phyloP scores from a whole-genome alignment of 2,329 filamentous ascomycete genomes.

The Cordyceps tenuipes region DNA sequence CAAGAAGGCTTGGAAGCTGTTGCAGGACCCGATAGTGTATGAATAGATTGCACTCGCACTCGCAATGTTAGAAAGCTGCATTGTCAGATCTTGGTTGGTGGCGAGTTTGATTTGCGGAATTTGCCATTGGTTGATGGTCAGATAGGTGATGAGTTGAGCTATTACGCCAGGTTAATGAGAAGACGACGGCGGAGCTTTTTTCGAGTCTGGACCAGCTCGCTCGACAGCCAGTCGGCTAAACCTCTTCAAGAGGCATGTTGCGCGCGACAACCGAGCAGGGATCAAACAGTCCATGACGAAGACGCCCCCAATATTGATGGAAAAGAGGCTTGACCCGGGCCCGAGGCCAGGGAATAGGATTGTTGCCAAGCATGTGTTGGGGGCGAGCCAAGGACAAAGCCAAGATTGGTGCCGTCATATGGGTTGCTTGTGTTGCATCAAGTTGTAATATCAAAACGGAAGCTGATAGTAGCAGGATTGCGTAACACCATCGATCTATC shows the following conservation, averaged over 20 bases:
- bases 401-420: neutral
- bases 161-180: neutral
- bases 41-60: neutral
- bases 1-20: neutral
- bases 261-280: slow-evolving; percentile 6
- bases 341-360: neutral
- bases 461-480: neutral
- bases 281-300: neutral
- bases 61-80: too few relatives aligned
- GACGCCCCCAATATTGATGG: neutral
- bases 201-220: neutral
- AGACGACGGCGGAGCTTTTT: neutral
- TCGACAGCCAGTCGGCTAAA: neutral
- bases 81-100: neutral
- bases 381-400: neutral
- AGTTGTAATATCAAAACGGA: neutral
- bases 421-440: neutral
- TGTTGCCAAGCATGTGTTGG: neutral
- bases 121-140: neutral
- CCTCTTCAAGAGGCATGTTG: neutral
- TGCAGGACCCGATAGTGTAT: neutral
- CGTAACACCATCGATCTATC: neutral
- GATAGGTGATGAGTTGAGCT: neutral
- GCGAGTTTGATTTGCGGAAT: neutral
- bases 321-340: neutral